Evolutionary conservation across 2,329 filamentous ascomycete genomes (phyloP), one percentile per base, ranked within the genome.

Genomic region (Drechslera avenae): DNA sequence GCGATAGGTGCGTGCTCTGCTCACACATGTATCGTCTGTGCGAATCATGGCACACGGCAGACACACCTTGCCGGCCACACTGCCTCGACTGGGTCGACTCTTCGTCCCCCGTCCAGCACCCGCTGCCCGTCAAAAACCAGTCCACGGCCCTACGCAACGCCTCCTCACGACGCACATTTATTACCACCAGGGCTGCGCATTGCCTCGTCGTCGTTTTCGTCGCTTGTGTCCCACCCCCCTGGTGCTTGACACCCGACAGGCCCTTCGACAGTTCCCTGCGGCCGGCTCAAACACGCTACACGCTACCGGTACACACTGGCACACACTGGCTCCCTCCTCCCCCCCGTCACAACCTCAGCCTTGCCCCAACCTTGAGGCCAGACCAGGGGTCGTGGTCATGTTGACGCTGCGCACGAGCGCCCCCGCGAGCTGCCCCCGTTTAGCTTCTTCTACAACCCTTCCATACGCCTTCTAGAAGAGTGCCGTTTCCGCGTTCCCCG

Each of bases 311-410:
- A n/a, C n/a, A n/a, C n/a, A n/a, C n/a, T n/a, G n/a, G n/a, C n/a
- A n/a, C n/a, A n/a, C n/a, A n/a, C n/a, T n/a, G n/a, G n/a, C n/a
- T n/a, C n/a, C n/a, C n/a, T n/a, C n/a, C n/a, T n/a, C n/a, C 44
- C 45, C 59, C 48, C 26, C 54, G 57, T 59, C 46, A 52, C 54
- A 61, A 19, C 61, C 63, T 65, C 66, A 72, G 67, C 67, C 67
- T 68, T 71, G 69, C 68, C 70, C 64, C 63, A 72, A 56, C 50
- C 59, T 63, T 71, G 67, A 65, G 70, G 68, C 63, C 57, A 62
- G 51, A 63, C 61, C 61, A 52, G 53, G 59, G 64, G 54, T 57
- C 46, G 39, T 56, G 60, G 61, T 60, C 60, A 50, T 60, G 48
- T 61, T 61, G 61, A 59, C 57, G 60, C 52, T 49, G 58, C 47